Percentiles rank a stretch among this genome's conserved stretches.
These are phyloP conservation scores for Neospora caninum DNA, from an alignment of 169 alveolate species.

Conservation along the genomic window DNA sequence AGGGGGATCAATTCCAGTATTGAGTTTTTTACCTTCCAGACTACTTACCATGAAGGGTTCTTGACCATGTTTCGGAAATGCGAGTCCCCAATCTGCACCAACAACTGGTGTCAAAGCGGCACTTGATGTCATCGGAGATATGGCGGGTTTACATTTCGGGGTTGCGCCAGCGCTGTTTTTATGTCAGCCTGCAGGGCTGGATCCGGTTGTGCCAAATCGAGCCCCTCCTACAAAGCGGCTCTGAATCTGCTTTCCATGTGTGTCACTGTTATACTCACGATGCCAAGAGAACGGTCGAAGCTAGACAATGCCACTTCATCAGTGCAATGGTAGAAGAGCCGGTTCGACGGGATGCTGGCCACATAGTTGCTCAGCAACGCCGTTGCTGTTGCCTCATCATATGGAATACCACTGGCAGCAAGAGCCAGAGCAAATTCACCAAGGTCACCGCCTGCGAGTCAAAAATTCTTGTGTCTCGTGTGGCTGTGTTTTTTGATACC, in stretches of 20 bases:
- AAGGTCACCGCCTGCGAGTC: constrained; percentile 56
- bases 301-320: constrained; percentile 57
- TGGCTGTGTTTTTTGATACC: background rate
- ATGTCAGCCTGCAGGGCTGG: constrained; percentile 49
- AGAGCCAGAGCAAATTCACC: constrained; percentile 63
- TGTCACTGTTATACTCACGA: background rate
- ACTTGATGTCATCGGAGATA: background rate
- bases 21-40: too few relatives aligned
- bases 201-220: constrained; percentile 56
- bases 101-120: background rate
- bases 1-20: background rate
- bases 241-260: background rate
- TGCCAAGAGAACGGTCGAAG: constrained; percentile 58
- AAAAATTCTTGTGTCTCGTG: background rate
- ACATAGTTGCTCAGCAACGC: constrained; percentile 41
- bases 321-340: constrained; percentile 62
- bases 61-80: constrained; percentile 61
- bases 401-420: constrained; percentile 45
- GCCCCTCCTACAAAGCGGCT: constrained; percentile 42
- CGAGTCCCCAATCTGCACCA: constrained; percentile 50
- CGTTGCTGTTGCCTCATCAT: constrained; percentile 44
- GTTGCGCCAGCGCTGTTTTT: constrained; percentile 52
- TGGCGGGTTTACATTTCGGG: constrained; percentile 39
- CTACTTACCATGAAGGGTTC: constrained; percentile 52
- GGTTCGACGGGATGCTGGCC: constrained; percentile 24